These are phyloP conservation scores for Pilatotrama ljubarskyi DNA, from an alignment of 768 basidiomycete genomes.

Conservation along the genomic window DNA sequence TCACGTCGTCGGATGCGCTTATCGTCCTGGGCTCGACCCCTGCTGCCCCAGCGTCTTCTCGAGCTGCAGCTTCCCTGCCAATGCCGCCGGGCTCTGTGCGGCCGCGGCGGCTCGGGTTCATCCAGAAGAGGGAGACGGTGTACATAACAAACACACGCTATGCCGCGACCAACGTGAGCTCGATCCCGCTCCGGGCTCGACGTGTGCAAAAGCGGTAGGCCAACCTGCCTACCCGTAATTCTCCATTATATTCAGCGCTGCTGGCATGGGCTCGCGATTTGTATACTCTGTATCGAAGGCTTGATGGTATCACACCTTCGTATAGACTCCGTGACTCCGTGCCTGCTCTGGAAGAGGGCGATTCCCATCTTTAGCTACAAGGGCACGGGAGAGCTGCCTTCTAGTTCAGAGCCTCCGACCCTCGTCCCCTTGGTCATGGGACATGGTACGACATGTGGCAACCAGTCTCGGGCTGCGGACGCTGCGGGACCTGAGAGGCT, in stretches of 20 bases:
- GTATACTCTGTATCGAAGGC: not conserved
- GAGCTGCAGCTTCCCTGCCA: not conserved
- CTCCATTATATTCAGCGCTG: not conserved
- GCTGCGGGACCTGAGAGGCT: conserved; percentile 8
- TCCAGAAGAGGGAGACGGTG: not conserved
- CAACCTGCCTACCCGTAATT: not conserved
- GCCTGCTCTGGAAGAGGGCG: conserved; percentile 11
- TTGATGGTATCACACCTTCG: conserved; percentile 11
- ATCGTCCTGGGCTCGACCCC: conserved; percentile 1
- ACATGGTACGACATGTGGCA: conserved; percentile 11
- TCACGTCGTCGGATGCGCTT: not conserved
- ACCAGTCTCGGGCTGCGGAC: conserved; percentile 7
- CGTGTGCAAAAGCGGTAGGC: not conserved
- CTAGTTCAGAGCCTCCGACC: conserved; percentile 11
- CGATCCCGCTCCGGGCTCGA: not conserved
- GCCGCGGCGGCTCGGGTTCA: not conserved
- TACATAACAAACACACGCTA: not conserved
- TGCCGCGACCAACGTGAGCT: not conserved
- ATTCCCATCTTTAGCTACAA: not conserved
- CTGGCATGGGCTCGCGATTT: not conserved
- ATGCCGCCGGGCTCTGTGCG: conserved; percentile 3
- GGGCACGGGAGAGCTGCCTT: conserved; percentile 13
- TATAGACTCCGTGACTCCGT: conserved; percentile 11
- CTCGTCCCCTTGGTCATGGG: conserved; percentile 16
- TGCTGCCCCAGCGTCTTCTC: not conserved